phyloP scores from a whole-genome alignment of 352 stramenopile species.

The Achlya hypogyna region DNA sequence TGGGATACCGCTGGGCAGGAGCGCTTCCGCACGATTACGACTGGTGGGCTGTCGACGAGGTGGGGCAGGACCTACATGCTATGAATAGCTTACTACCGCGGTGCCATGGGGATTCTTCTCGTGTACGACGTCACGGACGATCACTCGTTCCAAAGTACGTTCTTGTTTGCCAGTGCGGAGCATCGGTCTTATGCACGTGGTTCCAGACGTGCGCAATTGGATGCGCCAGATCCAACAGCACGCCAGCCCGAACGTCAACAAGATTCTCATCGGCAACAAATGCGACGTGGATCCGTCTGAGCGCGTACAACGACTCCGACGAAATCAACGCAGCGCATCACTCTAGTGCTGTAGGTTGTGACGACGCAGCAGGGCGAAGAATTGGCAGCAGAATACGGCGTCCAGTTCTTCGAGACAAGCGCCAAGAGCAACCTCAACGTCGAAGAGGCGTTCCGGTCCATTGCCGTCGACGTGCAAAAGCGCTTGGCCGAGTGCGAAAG shows the following conservation, averaged over 20 bases:
- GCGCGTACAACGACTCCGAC: conserved; percentile 49
- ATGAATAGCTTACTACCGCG: conserved; percentile 83
- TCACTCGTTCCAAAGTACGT: conserved; percentile 83
- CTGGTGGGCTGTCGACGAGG: background rate
- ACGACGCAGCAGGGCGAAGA: conserved; percentile 89
- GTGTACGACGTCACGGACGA: conserved; percentile 91
- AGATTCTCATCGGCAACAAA: conserved; percentile 99
- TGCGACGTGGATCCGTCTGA: conserved; percentile 95
- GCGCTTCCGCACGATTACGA: conserved; percentile 84
- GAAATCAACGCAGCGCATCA: background rate
- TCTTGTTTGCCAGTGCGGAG: conserved; percentile 6
- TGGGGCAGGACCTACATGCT: background rate
- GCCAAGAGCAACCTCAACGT: conserved; percentile 93
- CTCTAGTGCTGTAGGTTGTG: conserved; percentile 48
- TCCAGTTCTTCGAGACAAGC: conserved; percentile 92
- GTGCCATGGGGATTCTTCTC: conserved; percentile 86
- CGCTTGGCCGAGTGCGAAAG: conserved; percentile 76
- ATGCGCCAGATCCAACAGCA: conserved; percentile 94
- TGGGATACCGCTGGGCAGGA: conserved; percentile 85
- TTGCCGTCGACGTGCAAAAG: conserved; percentile 86
- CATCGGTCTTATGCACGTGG: background rate
- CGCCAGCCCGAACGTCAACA: conserved; percentile 98
- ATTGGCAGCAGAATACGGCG: conserved; percentile 89
- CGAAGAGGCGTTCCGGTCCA: conserved; percentile 79
- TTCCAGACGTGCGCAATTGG: conserved; percentile 81